Evolutionary conservation across 2,329 filamentous ascomycete genomes (phyloP), one percentile per base, ranked within the genome.

Genomic region (Geosmithia morbida): DNA sequence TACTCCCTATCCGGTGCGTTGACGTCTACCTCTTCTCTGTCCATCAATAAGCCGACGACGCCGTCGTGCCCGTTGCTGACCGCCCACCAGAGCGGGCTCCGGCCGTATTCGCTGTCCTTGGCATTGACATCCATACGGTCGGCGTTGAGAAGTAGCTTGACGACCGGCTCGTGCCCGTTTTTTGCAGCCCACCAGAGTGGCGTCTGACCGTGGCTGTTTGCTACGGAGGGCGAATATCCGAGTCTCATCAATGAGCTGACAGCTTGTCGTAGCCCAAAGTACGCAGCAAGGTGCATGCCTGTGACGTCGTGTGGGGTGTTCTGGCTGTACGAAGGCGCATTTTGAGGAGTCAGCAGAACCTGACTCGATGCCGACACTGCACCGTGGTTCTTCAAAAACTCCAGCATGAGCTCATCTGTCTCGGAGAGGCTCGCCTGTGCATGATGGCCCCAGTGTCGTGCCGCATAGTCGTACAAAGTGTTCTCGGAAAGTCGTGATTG

Each of bases 401-500:
- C 33, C 7, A 17, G 42, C 16, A 47, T 17, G 17, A 47, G 13
- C 8, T 20, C 17, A 11, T 19, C n/a, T 19, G 19, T 47, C 16
- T 14, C 14, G 14, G 14, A 14, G 2, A 22, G 7, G 22, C 19
- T 11, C 16, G 18, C 17, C 17, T 20, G 18, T n/a, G 47, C 44
- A 22, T 48, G 47, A n/a, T 26, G 7, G 14, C 43, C 43, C 47
- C 43, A 48, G 17, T 45, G 6, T 8, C n/a, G 19, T 11, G 47
- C 43, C 11, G 47, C 47, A 18, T 48, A 48, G 20, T 20, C 14
- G 40, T 43, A 45, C 13, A 48, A 20, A n/a, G 30, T 20, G 22
- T 46, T 20, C 3, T 41, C 17, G 18, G 19, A 7, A 3, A 17
- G 20, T 18, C 46, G 39, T 30, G 11, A 13, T 19, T 44, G 2